Base-by-base conservation (phyloP, 495 filamentous ascomycete species). In the Darksidea phi region DNA sequence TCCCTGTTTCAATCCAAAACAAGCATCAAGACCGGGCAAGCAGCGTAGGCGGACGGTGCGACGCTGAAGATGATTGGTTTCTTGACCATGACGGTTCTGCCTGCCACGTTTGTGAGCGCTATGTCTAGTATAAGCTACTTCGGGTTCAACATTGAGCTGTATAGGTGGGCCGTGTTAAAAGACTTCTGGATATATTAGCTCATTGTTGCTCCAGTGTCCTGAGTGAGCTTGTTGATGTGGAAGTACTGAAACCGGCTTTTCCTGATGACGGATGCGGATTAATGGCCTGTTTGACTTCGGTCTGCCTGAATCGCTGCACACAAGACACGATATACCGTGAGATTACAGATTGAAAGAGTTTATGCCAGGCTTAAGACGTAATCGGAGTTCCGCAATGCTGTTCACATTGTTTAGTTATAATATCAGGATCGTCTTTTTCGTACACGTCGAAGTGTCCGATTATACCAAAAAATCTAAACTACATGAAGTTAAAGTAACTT, bases 61-160 rank as follows among this genome's bases (percentile, higher is more conserved):
- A 25, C 54, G 10, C 5, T 57, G 38, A 23, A 49, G 23, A 48
- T 18, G 10, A 11, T 57, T 28, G 17, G 41, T 4, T 49, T 57
- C 49, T 25, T 57, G 13, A 57, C 54, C 7, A 21, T 48, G 36
- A n/a, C 25, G 6, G 20, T 57, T 28, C 23, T 49, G 20, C 54
- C 54, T 13, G 38, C 38, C 6, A 57, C 54, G 7, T 57, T 46
- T 41, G 17, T 51, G 17, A 34, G 45, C 12, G 34, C 25, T 12
- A 51, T 51, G 11, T 59, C 51, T 21, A 59, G 45, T 26, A 59
- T 51, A 32, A 34, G 23, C 6, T 49, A 51, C 45, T 59, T 59
- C 46, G 42, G 32, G 11, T 59, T 70, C 74, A 17, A 76, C 26
- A 11, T 38, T 75, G 73, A 79, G 73, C 52, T 73, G 68, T 2